Evolutionary conservation across 1,139 yeast species (phyloP), one percentile per base, ranked within the genome.

Genomic region (Diutina siamensis): DNA sequence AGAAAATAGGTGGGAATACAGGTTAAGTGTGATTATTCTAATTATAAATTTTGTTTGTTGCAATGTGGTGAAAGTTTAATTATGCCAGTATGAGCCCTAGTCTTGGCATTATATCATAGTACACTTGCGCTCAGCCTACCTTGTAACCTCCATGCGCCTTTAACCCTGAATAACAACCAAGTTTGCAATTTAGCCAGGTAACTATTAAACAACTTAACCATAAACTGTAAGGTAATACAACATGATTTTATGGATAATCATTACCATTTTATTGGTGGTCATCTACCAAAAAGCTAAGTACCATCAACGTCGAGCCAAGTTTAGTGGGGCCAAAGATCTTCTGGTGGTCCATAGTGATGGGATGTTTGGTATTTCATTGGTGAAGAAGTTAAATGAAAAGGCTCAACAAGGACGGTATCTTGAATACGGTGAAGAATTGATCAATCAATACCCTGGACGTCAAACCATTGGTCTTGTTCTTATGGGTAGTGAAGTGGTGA

Each of bases 401-500:
- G 34, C 15, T 31, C 15, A n/a, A 13, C 13, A 31, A n/a, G 34
- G 34, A 5, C 12, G 34, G 4, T 31, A 31, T 13, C 34, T 31
- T 12, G 34, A 31, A 31, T n/a, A 31, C 12, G 34, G 34, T n/a
- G 12, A 31, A n/a, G 4, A 4, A 8, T 20, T 34, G 9, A 8
- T 17, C 5, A 20, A 34, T 17, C 4, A 18, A 8, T 34, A 34
- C 5, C 36, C 36, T 12, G 34, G 34, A 4, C 5, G 12, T 7
- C 13, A 31, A 4, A 31, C 34, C 13, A 31, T 31, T 31, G 34
- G 34, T 31, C 5, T 31, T 9, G 34, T 31, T 4, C 12, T 31
- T 12, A 31, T 31, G 10, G 62, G 61, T 3, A 47, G 46, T 5
- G 53, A 55, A 10, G 65, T 42, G 18, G 15, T 42, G 8, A 10